Evolutionary conservation across 345 rosid species (phyloP), one percentile per base, ranked within the genome.

Genomic region (Capsella bursapastoris): DNA sequence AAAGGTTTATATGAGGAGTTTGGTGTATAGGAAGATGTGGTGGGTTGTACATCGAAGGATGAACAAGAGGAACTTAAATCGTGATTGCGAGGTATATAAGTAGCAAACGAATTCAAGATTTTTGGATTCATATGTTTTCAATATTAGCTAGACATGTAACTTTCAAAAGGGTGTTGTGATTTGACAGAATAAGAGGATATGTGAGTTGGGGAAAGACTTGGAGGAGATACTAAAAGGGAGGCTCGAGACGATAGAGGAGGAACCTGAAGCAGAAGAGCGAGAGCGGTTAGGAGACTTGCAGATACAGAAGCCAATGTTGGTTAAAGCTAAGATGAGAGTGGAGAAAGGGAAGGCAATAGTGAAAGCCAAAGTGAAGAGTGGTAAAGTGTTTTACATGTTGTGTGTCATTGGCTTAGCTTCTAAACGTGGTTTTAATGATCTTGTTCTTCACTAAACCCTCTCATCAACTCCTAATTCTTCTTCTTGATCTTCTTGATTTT

Each of bases 161-260:
- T 12, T n/a, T 45, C 28, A 1, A 48, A 31, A 41, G 52, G 11
- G 11, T 62, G n/a, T 66, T 71, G 35, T 58, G 64, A 43, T 53
- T 35, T 66, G 63, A 66, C 16, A 78, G 81, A 72, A 18, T 45
- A 72, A 59, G 73, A 65, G 32, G 16, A 72, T 65, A 58, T 72
- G 69, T 35, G 81, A 71, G 9, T 71, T 71, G 63, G 75, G 75
- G n/a, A 78, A 71, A 71, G 76, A 66, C 69, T 66, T 78, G 55
- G 77, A 66, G 3, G 77, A 78, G 70, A 78, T 78, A 72, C 38
- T 72, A 15, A 72, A 71, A n/a, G 77, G 81, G 38, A 78, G 73
- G 64, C 72, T 78, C 44, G 81, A 78, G 77, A 78, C 81, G 1
- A 78, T 78, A 53, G 77, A 78, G 14, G 77, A 78, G 41, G 81